Evolutionary conservation across 1,284 basidiomycete species (phyloP).

Genomic region (Neolentinus lepideus): DNA sequence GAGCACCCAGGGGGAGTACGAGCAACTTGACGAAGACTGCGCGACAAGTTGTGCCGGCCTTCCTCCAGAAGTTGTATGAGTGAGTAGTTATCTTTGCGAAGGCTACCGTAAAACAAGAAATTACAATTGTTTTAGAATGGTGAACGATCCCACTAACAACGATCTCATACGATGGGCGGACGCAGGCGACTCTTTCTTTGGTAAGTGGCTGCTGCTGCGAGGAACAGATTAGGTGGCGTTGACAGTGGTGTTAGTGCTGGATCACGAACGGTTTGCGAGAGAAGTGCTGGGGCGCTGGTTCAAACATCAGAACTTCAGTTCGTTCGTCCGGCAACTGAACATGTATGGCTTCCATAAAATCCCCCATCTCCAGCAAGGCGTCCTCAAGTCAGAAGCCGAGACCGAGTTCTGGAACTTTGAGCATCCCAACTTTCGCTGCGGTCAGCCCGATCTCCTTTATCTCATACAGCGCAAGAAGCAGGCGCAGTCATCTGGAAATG

Average conservation of each 20-base stretch:
- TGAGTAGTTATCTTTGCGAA: slow-evolving; percentile 30
- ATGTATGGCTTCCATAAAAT: slow-evolving; percentile 98
- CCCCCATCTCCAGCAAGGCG: slow-evolving; percentile 93
- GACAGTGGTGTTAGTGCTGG: slow-evolving; percentile 57
- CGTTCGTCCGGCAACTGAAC: slow-evolving; percentile 94
- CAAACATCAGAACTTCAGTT: slow-evolving; percentile 93
- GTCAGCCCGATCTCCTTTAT: slow-evolving; percentile 86
- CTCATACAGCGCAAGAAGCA: slow-evolving; percentile 81
- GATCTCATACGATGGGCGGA: slow-evolving; percentile 58
- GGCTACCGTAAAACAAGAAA: slow-evolving; percentile 16
- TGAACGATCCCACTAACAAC: slow-evolving; percentile 50
- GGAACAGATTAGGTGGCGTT: slow-evolving; percentile 4
- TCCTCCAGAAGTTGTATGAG: slow-evolving; percentile 91
- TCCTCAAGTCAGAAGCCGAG: slow-evolving; percentile 75
- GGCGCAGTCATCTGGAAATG: slow-evolving; percentile 23
- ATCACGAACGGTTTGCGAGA: slow-evolving; percentile 88
- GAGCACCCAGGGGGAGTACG: slow-evolving; percentile 33
- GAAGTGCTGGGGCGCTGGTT: slow-evolving; percentile 92
- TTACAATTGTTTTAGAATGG: slow-evolving; percentile 39
- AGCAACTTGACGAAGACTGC: slow-evolving; percentile 43
- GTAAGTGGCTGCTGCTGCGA: slow-evolving; percentile 33
- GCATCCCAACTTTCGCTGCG: slow-evolving; percentile 85
- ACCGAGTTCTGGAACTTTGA: slow-evolving; percentile 93
- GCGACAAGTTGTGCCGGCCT: slow-evolving; percentile 69
- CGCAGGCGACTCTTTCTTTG: slow-evolving; percentile 71